Base-by-base conservation (phyloP, 2,329 filamentous ascomycete genomes). In the Penicillium janthinellum region DNA sequence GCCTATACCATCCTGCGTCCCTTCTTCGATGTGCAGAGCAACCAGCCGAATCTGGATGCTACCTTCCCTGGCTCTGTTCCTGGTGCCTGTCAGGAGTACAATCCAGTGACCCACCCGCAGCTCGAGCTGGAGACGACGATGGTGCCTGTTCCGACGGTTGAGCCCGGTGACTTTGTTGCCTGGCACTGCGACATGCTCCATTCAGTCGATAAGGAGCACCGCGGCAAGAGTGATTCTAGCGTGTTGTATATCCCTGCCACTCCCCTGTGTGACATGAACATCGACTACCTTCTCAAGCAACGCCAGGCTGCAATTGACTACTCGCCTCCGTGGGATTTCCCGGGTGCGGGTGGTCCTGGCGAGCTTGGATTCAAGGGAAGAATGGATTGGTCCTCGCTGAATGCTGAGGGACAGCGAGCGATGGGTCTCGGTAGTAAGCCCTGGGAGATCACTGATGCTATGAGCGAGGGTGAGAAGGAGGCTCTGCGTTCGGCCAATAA, bases 191-290 rank as follows among this genome's bases (percentile, higher is more conserved):
- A 93, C 61, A 72, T 81, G 12, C 89, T 96, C 51, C 93, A 96
- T 72, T 86, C 91, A 0, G 93, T 97, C 0, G 93, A 97, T 77
- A 88, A 86, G 65, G 81, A 88, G 1, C 93, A 97, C 72, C 76
- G 75, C 1, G 94, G 93, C 1, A 81, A 77, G 1, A 75, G 79
- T 0, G 93, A 97, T 74, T 92, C 90, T 0, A 92, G 88, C 67
- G 93, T 96, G 0, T 71, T 97, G 60, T 97, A 97, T 70, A 96
- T 97, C 57, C 92, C 93, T 0, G 88, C 91, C 0, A 95, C 90
- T 56, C 92, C 93, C 0, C 82, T 92, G 34, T 96, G 92, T 0
- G 85, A 88, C 55, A 78, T 81, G 41, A 96, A 95, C 68, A 87
- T 89, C 0, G 77, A 84, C 22, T 95, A 93, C 71, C 79, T 94